phyloP scores from a whole-genome alignment of 2,329 filamentous ascomycete genomes.

The Penicillium brevicompactum region DNA sequence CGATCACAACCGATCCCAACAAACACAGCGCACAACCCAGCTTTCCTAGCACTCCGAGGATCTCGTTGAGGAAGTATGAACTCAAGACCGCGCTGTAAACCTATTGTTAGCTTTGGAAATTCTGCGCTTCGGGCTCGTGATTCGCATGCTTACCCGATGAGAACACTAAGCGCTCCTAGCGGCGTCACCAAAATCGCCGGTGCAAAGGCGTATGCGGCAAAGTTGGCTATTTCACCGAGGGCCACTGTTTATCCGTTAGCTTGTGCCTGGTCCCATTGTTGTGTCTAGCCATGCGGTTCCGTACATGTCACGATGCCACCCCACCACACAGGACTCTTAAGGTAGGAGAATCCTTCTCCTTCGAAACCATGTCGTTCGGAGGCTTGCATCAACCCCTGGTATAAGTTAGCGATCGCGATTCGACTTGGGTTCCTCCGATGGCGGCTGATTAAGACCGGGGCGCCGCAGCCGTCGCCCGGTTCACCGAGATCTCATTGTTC shows the following conservation, averaged over 20 bases:
- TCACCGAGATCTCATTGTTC: neutral
- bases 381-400: slow-evolving; percentile 82
- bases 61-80: slow-evolving; percentile 90
- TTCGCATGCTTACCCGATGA: slow-evolving; percentile 67
- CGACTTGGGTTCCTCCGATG: neutral
- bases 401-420: slow-evolving; percentile 20
- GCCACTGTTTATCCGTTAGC: slow-evolving; percentile 64
- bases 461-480: neutral
- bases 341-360: slow-evolving; percentile 91
- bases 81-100: slow-evolving; percentile 76
- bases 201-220: slow-evolving; percentile 96
- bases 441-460: neutral
- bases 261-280: slow-evolving; percentile 23
- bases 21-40: slow-evolving; percentile 95
- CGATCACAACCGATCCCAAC: slow-evolving; percentile 94
- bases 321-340: slow-evolving; percentile 98
- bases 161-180: slow-evolving; percentile 86
- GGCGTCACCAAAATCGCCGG: slow-evolving; percentile 98
- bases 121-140: neutral
- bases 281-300: slow-evolving; percentile 33
- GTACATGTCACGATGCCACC: slow-evolving; percentile 85
- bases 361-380: slow-evolving; percentile 93
- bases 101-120: slow-evolving; percentile 20
- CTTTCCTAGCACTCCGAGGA: slow-evolving; percentile 86
- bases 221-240: slow-evolving; percentile 92